phyloP scores from a whole-genome alignment of 306 rosid species.

The Cucumis sativus region DNA sequence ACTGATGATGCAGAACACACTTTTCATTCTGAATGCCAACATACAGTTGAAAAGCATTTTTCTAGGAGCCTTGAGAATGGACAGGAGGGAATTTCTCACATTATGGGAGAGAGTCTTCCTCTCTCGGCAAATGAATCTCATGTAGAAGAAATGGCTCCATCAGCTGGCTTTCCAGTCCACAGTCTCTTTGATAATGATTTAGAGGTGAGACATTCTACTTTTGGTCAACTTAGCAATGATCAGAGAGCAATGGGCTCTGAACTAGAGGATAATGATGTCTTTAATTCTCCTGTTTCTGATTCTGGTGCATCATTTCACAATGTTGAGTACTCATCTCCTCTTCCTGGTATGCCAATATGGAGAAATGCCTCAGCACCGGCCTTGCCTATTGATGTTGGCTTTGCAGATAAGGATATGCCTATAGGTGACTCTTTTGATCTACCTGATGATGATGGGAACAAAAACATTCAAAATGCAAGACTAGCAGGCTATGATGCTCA shows the following conservation, averaged over 20 bases:
- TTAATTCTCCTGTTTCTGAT: conserved; percentile 50
- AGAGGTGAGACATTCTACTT: conserved; percentile 26
- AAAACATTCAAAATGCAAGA: conserved; percentile 14
- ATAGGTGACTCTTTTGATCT: conserved; percentile 20
- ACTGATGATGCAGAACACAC: conserved; percentile 15
- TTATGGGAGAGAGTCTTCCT: conserved; percentile 27
- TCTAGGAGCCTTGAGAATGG: conserved; percentile 20
- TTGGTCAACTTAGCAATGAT: conserved; percentile 32
- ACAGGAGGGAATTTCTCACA: conserved; percentile 31
- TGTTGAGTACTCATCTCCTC: conserved; percentile 47
- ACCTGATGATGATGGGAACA: conserved; percentile 18
- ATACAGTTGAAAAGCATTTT: conserved; percentile 33
- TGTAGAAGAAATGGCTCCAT: conserved; percentile 25
- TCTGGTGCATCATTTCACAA: conserved; percentile 48
- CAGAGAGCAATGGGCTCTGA: conserved; percentile 42
- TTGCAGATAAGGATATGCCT: conserved; percentile 14
- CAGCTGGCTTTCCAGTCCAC: conserved; percentile 29
- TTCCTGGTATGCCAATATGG: conserved; percentile 58
- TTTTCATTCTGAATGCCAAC: conserved; percentile 31
- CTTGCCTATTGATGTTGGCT: conserved; percentile 21
- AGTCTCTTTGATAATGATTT: conserved; percentile 33
- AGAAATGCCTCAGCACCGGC: conserved; percentile 30
- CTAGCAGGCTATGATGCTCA: conserved; percentile 17
- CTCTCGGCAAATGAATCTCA: conserved; percentile 23
- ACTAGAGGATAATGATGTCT: conserved; percentile 36